Evolutionary conservation across 805 yeast genomes (phyloP).

Genomic region (Ogataea sp.): DNA sequence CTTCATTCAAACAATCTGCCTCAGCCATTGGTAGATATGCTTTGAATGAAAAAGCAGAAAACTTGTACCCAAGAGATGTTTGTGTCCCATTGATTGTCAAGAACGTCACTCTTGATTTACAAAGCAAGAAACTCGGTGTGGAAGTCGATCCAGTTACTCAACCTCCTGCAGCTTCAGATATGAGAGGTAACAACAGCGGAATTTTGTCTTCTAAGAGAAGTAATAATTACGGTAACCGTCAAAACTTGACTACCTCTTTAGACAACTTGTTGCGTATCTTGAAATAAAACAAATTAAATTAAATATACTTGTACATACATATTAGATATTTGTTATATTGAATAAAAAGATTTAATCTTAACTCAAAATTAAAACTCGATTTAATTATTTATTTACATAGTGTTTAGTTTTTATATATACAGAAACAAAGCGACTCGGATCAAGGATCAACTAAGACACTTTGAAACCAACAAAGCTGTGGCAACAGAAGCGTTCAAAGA

Average conservation of each 20-base stretch:
- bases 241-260: conserved; percentile 2
- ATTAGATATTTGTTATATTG: too few species aligned
- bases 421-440: too few species aligned
- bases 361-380: too few species aligned
- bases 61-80: background rate
- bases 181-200: too few species aligned
- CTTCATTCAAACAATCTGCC: conserved; percentile 5
- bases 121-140: background rate
- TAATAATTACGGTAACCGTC: too few species aligned
- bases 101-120: background rate
- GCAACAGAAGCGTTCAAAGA: conserved; percentile 90
- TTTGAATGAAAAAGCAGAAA: background rate
- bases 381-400: too few species aligned
- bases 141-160: background rate
- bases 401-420: too few species aligned
- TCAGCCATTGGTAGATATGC: background rate
- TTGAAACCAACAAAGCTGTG: conserved; percentile 53
- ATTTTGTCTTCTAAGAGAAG: too few species aligned
- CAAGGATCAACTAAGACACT: conserved; percentile 5
- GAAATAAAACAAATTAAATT: conserved; percentile 8
- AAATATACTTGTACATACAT: background rate
- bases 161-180: too few species aligned
- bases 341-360: too few species aligned
- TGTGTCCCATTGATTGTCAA: background rate
- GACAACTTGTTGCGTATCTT: conserved; percentile 14